A percentile compares a stretch with the other conserved stretches of the same genome.
These are phyloP conservation scores for Verticillium klebahnii DNA, from an alignment of 2,329 filamentous ascomycete species.

Conservation along the genomic window DNA sequence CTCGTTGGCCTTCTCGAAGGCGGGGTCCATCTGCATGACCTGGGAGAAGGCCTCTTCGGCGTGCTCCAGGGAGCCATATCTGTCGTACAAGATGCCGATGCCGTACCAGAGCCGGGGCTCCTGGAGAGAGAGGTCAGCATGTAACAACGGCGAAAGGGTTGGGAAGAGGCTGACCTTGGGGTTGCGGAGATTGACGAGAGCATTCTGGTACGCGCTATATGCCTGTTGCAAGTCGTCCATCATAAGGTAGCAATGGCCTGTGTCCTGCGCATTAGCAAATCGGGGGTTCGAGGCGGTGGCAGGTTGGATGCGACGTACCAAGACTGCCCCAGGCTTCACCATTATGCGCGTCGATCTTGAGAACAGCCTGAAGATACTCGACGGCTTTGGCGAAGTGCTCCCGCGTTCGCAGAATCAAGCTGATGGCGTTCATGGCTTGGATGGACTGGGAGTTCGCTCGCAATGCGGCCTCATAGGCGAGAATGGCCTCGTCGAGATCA, in stretches of 20 bases:
- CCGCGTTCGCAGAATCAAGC: constrained; percentile 82
- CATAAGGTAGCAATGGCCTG: constrained; percentile 98
- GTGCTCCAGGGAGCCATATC: constrained; percentile 93
- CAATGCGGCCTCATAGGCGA: constrained; percentile 86
- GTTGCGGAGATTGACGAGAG: constrained; percentile 85
- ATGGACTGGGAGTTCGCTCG: constrained; percentile 85
- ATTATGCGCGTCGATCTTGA: constrained; percentile 84
- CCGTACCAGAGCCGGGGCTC: constrained; percentile 99
- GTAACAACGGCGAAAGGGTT: constrained; percentile 2
- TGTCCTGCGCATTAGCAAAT: constrained; percentile 14
- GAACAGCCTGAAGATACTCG: constrained; percentile 84
- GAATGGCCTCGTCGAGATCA: constrained; percentile 82
- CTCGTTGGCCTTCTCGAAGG: constrained; percentile 98
- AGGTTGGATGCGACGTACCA: constrained; percentile 49
- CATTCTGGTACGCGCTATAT: constrained; percentile 94
- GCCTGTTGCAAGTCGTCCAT: constrained; percentile 97
- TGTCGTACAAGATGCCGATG: constrained; percentile 94
- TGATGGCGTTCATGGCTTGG: constrained; percentile 89
- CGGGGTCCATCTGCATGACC: constrained; percentile 97
- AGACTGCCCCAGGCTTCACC: constrained; percentile 96
- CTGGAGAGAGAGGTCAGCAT: constrained; percentile 33
- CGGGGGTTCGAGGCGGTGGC: not conserved
- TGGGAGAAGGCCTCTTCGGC: constrained; percentile 97
- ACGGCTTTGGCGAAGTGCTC: constrained; percentile 93
- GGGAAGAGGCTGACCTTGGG: constrained; percentile 64